Evolutionary conservation across 257 asterid genomes (phyloP), one percentile per base, ranked within the genome.

Genomic region (Eucommia ulmoides): DNA sequence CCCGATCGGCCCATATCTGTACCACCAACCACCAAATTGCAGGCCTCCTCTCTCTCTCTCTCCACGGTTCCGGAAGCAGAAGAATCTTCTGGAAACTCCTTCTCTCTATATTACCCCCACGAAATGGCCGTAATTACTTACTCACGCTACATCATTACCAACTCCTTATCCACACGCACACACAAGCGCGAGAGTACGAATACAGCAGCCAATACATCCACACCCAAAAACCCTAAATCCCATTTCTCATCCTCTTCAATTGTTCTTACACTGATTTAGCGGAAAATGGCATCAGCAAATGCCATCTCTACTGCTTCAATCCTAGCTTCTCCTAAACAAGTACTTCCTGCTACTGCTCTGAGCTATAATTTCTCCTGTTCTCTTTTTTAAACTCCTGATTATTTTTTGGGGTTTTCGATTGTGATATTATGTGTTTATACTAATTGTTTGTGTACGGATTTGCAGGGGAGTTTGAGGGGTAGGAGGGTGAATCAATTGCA

Each of bases 231-330:
- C 64, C 25, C 49, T 26, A 45, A 17, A 6, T 24, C 22, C 14
- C 52, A 16, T 14, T 17, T 55, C 47, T 19, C 26, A 38, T 6
- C 2, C n/a, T 38, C 38, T 29, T 29, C 6, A 5, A 7, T 12
- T 29, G 38, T 29, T 29, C 8, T 29, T 5, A 12, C 12, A 5
- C 38, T 29, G 12, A 14, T 3, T 3, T 15, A 18, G n/a, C 17
- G 9, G 15, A 42, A 42, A 56, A 89, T 91, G 99, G 99, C 96
- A 23, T 91, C 99, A 0, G 83, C 95, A n/a, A 83, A 74, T 70
- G 93, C 93, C 33, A 68, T 86, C 48, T 71, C 87, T 22, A 73
- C 96, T 19, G 77, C 82, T 54, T 79, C 88, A 49, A 67, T 75
- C 53, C 65, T 91, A 22, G 65, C 83, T 50, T 76, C 85, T 11